These are phyloP conservation scores for Lipomyces yamadae DNA, from an alignment of 805 yeast genomes.

Conservation along the genomic window DNA sequence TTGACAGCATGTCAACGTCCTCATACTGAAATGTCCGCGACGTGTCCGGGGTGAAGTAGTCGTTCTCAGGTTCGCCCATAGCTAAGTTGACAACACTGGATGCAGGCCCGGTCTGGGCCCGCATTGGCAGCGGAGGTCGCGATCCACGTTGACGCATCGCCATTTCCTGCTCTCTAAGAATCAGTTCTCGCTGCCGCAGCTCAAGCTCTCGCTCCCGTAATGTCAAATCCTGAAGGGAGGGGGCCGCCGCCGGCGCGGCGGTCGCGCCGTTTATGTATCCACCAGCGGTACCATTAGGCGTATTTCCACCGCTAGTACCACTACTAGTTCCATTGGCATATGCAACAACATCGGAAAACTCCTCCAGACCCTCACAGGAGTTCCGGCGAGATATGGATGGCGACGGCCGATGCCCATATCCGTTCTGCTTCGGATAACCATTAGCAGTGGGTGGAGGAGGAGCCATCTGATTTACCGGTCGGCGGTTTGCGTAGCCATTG, in stretches of 20 bases:
- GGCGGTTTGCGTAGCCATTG: conserved; percentile 18
- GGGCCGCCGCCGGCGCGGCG: not conserved
- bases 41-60: conserved; percentile 16
- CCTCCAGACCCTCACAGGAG: conserved; percentile 29
- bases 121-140: conserved; percentile 3
- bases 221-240: conserved; percentile 16
- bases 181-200: conserved; percentile 24
- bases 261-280: not conserved
- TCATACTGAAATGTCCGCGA: conserved; percentile 11
- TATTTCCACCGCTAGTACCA: conserved; percentile 5
- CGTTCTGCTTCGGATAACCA: conserved; percentile 12
- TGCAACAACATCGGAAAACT: conserved; percentile 33
- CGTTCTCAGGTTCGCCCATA: conserved; percentile 16
- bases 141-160: conserved; percentile 18
- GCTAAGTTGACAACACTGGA: conserved; percentile 8
- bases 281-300: conserved; percentile 5
- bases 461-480: not conserved
- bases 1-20: conserved; percentile 33
- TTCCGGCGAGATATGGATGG: conserved; percentile 18
- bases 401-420: conserved; percentile 10
- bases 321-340: conserved; percentile 15
- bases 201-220: conserved; percentile 30
- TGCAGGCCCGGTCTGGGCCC: conserved; percentile 11
- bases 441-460: conserved; percentile 6
- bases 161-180: conserved; percentile 28